Conservation (phyloP, 179 eudicot genomes). For the Gypsophila paniculata region DNA sequence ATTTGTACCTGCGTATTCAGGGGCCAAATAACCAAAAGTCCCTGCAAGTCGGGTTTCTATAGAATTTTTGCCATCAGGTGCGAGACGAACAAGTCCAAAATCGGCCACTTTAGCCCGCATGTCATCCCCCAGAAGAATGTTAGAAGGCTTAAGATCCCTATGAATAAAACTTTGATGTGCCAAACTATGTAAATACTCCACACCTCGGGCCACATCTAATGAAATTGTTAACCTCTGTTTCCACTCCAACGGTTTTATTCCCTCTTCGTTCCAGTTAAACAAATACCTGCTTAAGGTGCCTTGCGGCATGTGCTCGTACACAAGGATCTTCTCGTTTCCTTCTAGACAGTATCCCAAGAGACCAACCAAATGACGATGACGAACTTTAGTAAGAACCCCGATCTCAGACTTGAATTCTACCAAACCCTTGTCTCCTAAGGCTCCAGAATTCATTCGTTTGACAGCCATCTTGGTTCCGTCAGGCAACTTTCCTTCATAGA, state of each 20-base stretch:
- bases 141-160: conserved; percentile 47
- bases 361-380: conserved; percentile 44
- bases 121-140: conserved; percentile 47
- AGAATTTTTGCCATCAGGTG: conserved; percentile 41
- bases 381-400: conserved; percentile 43
- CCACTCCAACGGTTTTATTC: conserved; percentile 37
- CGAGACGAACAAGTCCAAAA: conserved; percentile 50
- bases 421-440: conserved; percentile 43
- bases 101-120: conserved; percentile 49
- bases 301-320: conserved; percentile 44
- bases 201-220: conserved; percentile 46
- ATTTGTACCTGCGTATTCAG: conserved; percentile 47
- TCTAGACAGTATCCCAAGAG: conserved; percentile 46
- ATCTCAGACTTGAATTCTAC: conserved; percentile 45
- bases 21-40: conserved; percentile 51
- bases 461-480: conserved; percentile 45
- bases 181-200: conserved; percentile 45
- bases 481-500: conserved; percentile 41
- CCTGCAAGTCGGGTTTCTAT: conserved; percentile 47
- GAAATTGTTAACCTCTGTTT: conserved; percentile 42
- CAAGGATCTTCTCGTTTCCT: conserved; percentile 47
- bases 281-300: conserved; percentile 39
- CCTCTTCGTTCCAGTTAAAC: conserved; percentile 39
- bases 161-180: conserved; percentile 54
- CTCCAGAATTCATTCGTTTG: conserved; percentile 45